These are phyloP conservation scores for Colletotrichum limetticola DNA, from an alignment of 2,329 filamentous ascomycete species.

Conservation along the genomic window DNA sequence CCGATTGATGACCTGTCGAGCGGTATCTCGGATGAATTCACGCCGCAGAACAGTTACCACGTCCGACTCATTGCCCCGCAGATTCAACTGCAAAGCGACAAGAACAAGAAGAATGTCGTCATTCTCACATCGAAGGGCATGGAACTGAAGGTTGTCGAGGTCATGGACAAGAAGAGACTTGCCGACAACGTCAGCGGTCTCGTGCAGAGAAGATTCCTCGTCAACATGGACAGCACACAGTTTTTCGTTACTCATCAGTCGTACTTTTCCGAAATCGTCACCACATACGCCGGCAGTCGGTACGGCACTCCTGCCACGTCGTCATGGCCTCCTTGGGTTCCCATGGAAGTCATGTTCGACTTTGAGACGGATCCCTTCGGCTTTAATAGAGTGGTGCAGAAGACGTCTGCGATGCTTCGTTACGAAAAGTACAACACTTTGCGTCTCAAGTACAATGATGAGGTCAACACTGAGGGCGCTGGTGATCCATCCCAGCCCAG, in stretches of 20 bases:
- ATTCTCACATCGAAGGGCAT: conserved; percentile 97
- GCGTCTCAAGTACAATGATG: conserved; percentile 96
- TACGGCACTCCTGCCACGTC: conserved; percentile 89
- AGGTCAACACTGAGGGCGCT: conserved; percentile 76
- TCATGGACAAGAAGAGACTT: conserved; percentile 94
- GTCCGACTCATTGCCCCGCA: conserved; percentile 95
- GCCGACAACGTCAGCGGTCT: conserved; percentile 94
- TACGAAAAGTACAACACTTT: conserved; percentile 99
- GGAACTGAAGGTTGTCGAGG: conserved; percentile 96
- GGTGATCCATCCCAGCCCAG: conserved; percentile 63
- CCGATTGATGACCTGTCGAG: conserved; percentile 73
- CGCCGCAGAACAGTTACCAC: conserved; percentile 92
- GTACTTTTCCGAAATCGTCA: conserved; percentile 85
- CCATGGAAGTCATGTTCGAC: conserved; percentile 98
- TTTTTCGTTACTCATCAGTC: conserved; percentile 98
- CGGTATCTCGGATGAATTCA: conserved; percentile 88
- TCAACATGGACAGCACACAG: conserved; percentile 97
- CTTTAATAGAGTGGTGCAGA: conserved; percentile 97
- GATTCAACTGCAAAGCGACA: conserved; percentile 97
- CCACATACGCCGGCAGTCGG: conserved; percentile 92
- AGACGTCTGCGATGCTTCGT: conserved; percentile 91
- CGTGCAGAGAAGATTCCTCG: conserved; percentile 91
- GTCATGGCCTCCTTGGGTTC: conserved; percentile 97
- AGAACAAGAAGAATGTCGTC: conserved; percentile 96
- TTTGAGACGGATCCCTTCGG: conserved; percentile 94